A percentile compares a stretch with the other conserved stretches of the same genome.
These are phyloP conservation scores for Aspergillus sp. DNA, from an alignment of 2,329 filamentous ascomycete genomes.

Conservation along the genomic window DNA sequence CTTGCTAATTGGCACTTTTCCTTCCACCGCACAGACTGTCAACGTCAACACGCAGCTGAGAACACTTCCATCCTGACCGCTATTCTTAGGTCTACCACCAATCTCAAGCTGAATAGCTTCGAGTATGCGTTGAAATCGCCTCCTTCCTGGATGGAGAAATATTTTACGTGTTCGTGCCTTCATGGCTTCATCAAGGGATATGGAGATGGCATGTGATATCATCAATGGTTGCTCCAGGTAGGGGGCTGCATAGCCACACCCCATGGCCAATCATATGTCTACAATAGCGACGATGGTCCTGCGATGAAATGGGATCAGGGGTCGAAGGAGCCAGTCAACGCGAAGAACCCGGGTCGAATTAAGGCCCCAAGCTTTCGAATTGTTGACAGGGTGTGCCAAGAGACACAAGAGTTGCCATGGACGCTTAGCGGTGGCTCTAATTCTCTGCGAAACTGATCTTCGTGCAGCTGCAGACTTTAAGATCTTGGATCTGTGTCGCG, in stretches of 20 bases:
- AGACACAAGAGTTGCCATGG: not conserved
- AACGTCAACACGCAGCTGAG: not conserved
- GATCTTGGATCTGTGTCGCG: not conserved
- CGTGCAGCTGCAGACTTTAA: not conserved
- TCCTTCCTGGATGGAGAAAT: no score
- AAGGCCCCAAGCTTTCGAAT: no score
- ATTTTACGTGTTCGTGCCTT: no score
- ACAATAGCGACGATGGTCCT: not conserved
- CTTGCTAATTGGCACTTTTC: no score
- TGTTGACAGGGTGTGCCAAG: not conserved
- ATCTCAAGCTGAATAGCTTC: no score
- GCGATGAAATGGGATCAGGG: not conserved
- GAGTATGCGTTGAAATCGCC: no score
- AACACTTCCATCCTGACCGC: not conserved
- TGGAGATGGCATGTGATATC: not conserved
- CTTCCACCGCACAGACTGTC: not conserved
- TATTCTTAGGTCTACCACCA: not conserved
- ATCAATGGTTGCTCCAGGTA: not conserved
- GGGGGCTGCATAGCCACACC: constrained; percentile 5
- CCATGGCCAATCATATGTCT: not conserved
- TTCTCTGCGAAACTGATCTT: not conserved
- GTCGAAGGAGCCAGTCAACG: not conserved
- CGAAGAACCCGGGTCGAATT: not conserved
- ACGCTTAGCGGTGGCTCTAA: constrained; percentile 7
- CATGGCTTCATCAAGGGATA: not conserved